Evolutionary conservation across 768 basidiomycete genomes (phyloP).

Genomic region (Naganishia vishniacii): DNA sequence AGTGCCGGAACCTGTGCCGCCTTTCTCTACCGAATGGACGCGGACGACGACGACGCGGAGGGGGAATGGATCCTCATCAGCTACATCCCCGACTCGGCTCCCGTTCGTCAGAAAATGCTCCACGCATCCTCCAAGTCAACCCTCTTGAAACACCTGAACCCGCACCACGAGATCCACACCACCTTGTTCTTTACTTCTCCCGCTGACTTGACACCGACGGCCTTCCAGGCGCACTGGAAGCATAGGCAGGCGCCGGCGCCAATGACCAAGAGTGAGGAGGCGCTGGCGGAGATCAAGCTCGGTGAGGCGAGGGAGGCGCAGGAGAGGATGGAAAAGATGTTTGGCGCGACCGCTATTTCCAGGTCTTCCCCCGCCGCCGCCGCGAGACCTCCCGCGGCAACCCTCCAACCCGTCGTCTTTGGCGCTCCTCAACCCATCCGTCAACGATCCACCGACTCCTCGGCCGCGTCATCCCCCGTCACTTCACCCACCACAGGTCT

Average conservation of each 20-base stretch:
- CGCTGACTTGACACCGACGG: slow-evolving; percentile 50
- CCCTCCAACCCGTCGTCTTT: slow-evolving; percentile 5
- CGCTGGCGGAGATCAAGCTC: slow-evolving; percentile 67
- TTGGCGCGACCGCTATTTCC: neutral
- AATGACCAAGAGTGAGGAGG: slow-evolving; percentile 72
- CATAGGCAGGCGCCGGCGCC: slow-evolving; percentile 74
- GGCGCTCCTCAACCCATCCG: slow-evolving; percentile 20
- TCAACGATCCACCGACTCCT: slow-evolving; percentile 8
- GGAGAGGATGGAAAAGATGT: slow-evolving; percentile 28
- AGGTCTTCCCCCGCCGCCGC: neutral
- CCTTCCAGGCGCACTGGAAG: slow-evolving; percentile 67
- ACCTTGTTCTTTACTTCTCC: slow-evolving; percentile 44
- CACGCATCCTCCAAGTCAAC: slow-evolving; percentile 45
- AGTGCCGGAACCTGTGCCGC: slow-evolving; percentile 42
- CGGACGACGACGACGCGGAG: slow-evolving; percentile 32
- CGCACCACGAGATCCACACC: slow-evolving; percentile 43
- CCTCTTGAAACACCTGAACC: slow-evolving; percentile 40
- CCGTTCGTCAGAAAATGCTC: slow-evolving; percentile 48
- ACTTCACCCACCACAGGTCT: neutral
- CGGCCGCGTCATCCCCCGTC: neutral
- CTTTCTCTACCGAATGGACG: slow-evolving; percentile 45
- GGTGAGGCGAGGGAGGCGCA: slow-evolving; percentile 62
- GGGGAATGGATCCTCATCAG: slow-evolving; percentile 48
- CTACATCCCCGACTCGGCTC: slow-evolving; percentile 40
- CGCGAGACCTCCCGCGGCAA: neutral